phyloP scores from a whole-genome alignment of 129 eudicot species.

The Centrapalus pauciflorus region DNA sequence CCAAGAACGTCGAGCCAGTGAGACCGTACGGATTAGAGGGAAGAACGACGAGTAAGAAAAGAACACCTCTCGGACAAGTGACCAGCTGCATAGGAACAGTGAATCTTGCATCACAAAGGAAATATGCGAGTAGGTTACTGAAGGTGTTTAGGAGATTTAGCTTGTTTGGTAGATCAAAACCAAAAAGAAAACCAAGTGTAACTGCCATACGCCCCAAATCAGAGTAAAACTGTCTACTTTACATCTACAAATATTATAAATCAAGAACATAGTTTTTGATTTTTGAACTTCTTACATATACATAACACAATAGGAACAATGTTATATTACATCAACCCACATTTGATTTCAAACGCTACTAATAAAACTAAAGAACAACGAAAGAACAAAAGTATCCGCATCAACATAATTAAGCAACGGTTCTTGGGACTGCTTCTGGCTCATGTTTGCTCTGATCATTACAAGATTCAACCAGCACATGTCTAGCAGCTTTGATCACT shows the following conservation, averaged over 20 bases:
- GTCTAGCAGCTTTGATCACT: slow-evolving; percentile 32
- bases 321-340: slow-evolving; percentile 19
- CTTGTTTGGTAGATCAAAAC: slow-evolving; percentile 59
- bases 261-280: neutral
- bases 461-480: slow-evolving; percentile 1
- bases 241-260: no score
- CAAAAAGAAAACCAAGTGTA: slow-evolving; percentile 41
- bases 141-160: slow-evolving; percentile 54
- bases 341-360: neutral
- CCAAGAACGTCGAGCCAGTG: slow-evolving; percentile 30
- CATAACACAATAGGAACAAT: slow-evolving; percentile 1
- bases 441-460: slow-evolving; percentile 17
- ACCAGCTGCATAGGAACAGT: slow-evolving; percentile 74
- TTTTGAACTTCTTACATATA: slow-evolving; percentile 18
- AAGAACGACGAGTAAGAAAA: slow-evolving; percentile 59
- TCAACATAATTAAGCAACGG: slow-evolving; percentile 5
- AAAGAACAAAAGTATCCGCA: slow-evolving; percentile 4
- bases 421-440: slow-evolving; percentile 7
- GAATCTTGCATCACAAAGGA: slow-evolving; percentile 66
- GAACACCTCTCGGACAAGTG: slow-evolving; percentile 53
- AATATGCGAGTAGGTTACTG: slow-evolving; percentile 56
- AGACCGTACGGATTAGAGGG: slow-evolving; percentile 44
- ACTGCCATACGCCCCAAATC: slow-evolving; percentile 23
- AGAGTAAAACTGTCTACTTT: slow-evolving; percentile 27
- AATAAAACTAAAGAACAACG: neutral